Evolutionary conservation across 2,329 filamentous ascomycete species (phyloP).

Genomic region (Ilyonectria destructans): DNA sequence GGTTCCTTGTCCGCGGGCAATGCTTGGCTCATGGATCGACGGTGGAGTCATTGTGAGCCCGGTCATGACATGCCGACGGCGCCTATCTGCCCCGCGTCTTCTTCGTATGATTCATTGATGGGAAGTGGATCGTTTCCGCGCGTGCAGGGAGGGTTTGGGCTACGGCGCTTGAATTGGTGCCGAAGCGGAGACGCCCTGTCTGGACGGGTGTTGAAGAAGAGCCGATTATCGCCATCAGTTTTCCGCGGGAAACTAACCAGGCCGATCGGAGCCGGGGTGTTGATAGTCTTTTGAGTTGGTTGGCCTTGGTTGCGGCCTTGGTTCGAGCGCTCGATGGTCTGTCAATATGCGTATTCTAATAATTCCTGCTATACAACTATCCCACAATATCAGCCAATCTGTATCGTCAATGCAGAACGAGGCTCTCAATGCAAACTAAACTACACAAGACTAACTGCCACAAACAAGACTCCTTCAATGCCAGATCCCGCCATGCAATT

Average conservation of each 20-base stretch:
- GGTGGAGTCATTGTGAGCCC: slow-evolving; percentile 1
- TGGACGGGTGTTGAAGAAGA: slow-evolving; percentile 31
- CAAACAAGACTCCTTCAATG: slow-evolving; percentile 5
- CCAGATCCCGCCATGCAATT: neutral
- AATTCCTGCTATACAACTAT: too few relatives aligned
- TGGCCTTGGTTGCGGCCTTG: neutral
- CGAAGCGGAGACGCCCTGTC: slow-evolving; percentile 21
- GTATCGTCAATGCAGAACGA: neutral
- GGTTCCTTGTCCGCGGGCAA: neutral
- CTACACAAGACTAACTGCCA: neutral
- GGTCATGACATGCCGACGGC: slow-evolving; percentile 21
- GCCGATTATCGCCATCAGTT: slow-evolving; percentile 36
- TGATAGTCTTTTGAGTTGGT: neutral
- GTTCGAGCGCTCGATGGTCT: neutral
- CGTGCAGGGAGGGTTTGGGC: slow-evolving; percentile 10
- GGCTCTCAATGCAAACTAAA: neutral
- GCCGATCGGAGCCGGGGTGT: neutral
- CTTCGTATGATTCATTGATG: slow-evolving; percentile 32
- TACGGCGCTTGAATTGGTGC: slow-evolving; percentile 44
- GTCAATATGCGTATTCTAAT: too few relatives aligned
- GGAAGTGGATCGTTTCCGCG: slow-evolving; percentile 30
- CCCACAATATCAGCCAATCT: too few relatives aligned
- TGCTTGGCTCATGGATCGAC: slow-evolving; percentile 1
- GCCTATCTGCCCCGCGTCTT: slow-evolving; percentile 41
- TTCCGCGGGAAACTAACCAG: slow-evolving; percentile 39